These are phyloP conservation scores for Aspergillus sclerotioniger DNA, from an alignment of 495 filamentous ascomycete genomes.

Conservation along the genomic window DNA sequence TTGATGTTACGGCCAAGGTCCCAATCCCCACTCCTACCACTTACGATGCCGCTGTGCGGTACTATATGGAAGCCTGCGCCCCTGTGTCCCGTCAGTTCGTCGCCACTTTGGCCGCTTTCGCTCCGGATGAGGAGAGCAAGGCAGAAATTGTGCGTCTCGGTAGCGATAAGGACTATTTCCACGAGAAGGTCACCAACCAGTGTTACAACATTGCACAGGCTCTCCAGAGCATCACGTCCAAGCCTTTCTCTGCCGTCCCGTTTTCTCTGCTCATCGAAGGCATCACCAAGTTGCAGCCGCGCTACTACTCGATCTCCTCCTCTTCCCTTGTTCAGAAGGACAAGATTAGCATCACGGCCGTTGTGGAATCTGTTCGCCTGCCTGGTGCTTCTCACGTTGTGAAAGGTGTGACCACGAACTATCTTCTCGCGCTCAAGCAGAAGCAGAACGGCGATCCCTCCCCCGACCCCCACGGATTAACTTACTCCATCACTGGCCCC, in stretches of 20 bases:
- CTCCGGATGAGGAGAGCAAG: constrained; percentile 80
- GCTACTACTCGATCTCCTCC: constrained; percentile 99
- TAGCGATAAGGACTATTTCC: constrained; percentile 94
- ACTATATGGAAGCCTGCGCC: constrained; percentile 96
- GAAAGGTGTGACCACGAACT: constrained; percentile 96
- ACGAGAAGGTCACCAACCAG: constrained; percentile 75
- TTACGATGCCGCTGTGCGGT: constrained; percentile 88
- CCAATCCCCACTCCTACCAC: constrained; percentile 97
- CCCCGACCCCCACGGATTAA: constrained; percentile 82
- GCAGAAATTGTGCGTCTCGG: constrained; percentile 85
- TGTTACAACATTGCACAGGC: constrained; percentile 90
- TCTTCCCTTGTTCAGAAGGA: constrained; percentile 92
- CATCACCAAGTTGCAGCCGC: constrained; percentile 89
- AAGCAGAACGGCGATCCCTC: constrained; percentile 90
- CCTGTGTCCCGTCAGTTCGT: constrained; percentile 96
- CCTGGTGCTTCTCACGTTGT: constrained; percentile 79
- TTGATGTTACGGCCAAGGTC: constrained; percentile 94
- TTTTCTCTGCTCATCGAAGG: constrained; percentile 96
- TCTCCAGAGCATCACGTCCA: constrained; percentile 68
- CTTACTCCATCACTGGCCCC: constrained; percentile 85
- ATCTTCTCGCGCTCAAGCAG: constrained; percentile 91
- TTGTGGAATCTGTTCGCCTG: constrained; percentile 79
- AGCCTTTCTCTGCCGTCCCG: constrained; percentile 78
- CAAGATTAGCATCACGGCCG: constrained; percentile 90
- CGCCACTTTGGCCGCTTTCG: constrained; percentile 81